Evolutionary conservation across 169 alveolate genomes (phyloP).

Genomic region (Eimeria falciformis): DNA sequence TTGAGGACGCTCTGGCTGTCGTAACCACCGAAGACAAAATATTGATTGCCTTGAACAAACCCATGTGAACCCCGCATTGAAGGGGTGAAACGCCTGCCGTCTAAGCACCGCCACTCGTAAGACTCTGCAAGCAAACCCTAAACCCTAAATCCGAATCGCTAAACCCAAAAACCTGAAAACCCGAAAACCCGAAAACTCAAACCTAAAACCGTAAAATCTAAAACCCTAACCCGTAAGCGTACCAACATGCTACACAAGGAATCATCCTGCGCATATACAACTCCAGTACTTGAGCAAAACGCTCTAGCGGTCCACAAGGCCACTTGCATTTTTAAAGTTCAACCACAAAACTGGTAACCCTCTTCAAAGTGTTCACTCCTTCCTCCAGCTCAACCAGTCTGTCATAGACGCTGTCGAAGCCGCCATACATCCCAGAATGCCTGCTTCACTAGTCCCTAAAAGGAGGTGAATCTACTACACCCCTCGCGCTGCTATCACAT

Average conservation of each 20-base stretch:
- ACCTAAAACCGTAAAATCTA: not conserved
- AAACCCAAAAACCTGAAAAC: not conserved
- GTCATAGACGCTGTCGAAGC: too few relatives aligned
- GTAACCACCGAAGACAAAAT: constrained; percentile 91
- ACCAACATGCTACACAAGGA: not conserved
- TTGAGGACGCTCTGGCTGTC: constrained; percentile 88
- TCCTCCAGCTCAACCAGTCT: not conserved
- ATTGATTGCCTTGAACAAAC: constrained; percentile 82
- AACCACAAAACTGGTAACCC: not conserved
- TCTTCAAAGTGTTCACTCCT: not conserved
- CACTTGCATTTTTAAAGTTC: not conserved
- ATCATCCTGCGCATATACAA: constrained; percentile 28
- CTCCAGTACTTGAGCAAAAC: not conserved
- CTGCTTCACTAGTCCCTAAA: too few relatives aligned
- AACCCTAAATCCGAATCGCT: not conserved
- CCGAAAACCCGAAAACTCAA: not conserved
- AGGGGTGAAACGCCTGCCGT: constrained; percentile 83
- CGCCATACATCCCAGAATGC: too few relatives aligned
- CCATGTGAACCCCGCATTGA: constrained; percentile 88
- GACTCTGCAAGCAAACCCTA: constrained; percentile 71
- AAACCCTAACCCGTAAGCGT: not conserved
- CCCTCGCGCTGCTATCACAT: too few relatives aligned
- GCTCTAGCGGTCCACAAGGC: not conserved
- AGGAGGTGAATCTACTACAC: too few relatives aligned
- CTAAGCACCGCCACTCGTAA: constrained; percentile 76